Evolutionary conservation across 2,329 filamentous ascomycete genomes (phyloP), one percentile per base, ranked within the genome.

Genomic region (Coniochaeta ligniaria): DNA sequence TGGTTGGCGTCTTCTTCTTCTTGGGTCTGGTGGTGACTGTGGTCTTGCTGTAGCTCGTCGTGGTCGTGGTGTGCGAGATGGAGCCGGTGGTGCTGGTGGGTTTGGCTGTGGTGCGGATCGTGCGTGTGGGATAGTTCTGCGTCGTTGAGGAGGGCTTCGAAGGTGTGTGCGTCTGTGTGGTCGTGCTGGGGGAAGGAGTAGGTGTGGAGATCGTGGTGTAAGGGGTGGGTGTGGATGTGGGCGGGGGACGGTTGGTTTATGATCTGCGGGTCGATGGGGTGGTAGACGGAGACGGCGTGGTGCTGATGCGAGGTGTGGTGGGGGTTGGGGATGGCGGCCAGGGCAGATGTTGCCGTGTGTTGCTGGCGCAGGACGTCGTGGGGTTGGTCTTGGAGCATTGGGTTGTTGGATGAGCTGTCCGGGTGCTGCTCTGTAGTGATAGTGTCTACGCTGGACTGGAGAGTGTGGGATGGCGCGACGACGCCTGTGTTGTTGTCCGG

Each of bases 261-360:
- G 59, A 85, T 84, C 65, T 82, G 81, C n/a, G 83, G 82, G 67
- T 85, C 82, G 69, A 85, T 84, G 28, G 82, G 83, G 59, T 83
- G 80, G 67, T 81, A 82, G 31, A 78, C 71, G 33, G 73, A 72
- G 38, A 68, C 68, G 16, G 68, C 38, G n/a, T 63, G 63, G 28
- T 68, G 65, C 57, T 73, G 70, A 2, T 71, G 60, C 24, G 72
- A 64, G 26, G 70, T 22, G 67, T 61, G 65, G 63, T 41, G 62
- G 66, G 62, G 64, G 65, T 45, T 66, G 63, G 45, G 45, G 9
- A 50, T 50, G 45, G 20, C 45, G 5, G 45, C 45, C 20, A 50
- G 45, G 45, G 22, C 45, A 20, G 45, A 50, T 5, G 45, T 50
- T n/a, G 45, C 45, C 6, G 20, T 50, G 45, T 31, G 47, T 14